Evolutionary conservation across 768 basidiomycete species (phyloP), one percentile per base, ranked within the genome.

Genomic region (Amanita jacksonii): DNA sequence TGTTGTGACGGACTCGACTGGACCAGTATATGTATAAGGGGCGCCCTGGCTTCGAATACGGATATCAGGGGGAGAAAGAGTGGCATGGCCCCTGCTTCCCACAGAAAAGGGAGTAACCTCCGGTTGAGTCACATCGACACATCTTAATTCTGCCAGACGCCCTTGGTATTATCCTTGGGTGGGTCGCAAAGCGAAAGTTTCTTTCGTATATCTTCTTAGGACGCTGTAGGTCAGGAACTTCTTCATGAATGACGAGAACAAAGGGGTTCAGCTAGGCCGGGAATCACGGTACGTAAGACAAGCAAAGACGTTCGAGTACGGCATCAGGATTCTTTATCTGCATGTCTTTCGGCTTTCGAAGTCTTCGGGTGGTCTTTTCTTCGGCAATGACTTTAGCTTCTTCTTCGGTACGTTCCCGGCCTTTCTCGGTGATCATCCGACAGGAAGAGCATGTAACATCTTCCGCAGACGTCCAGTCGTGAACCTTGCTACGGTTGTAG

Each of bases 381-480:
- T 20, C 10, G 10, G 27, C 18, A 40, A 37, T 15, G 38, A 24
- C 15, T 28, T 25, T 36, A 15, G 33, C 27, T 12, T 35, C 38
- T 5, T 34, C 32, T 43, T 43, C 4, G 4, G 34, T 25, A 9
- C 41, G 41, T 33, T 23, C 15, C 24, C 34, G 5, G 12, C 31
- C 13, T 3, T 1, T 10, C 1, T 23, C 8, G 0, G 55, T 49
- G 16, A 51, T 42, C 18, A 35, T 16, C 13, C 69, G 59, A 1
- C 49, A 38, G 50, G 69, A 70, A 0, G 47, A 51, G n/a, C 56
- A 58, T 20, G 55, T 47, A 25, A 57, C 49, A 35, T 70, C 66
- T 3, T 56, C 49, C 48, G 49, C 60, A 2, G 59, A 51, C 1
- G 35, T 51, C 64, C 67, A 67, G 12, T 45, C 36, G 19, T n/a